Percentiles rank a stretch among this genome's conserved stretches.
Conservation (phyloP, 192 early-diverging fungal species). For the Thoreauomyces humboldtii region DNA sequence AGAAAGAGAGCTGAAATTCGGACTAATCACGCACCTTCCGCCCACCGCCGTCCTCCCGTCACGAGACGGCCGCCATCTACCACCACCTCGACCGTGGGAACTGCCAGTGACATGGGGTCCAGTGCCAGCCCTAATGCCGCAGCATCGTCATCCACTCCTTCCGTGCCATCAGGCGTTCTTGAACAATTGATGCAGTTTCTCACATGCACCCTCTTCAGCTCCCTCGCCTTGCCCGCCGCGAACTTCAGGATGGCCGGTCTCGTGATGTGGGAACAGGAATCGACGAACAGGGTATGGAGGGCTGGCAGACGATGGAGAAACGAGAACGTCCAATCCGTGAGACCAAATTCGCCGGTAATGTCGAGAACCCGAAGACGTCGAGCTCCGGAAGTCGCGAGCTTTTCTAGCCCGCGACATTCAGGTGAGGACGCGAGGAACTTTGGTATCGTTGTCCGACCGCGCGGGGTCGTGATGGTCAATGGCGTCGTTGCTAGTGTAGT, state of each 20-base stretch:
- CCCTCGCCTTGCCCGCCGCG: conserved; percentile 29
- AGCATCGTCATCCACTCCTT: too few relatives aligned
- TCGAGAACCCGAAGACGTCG: conserved; percentile 37
- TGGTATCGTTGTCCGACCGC: background rate
- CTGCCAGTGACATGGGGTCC: too few relatives aligned
- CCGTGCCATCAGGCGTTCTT: too few relatives aligned
- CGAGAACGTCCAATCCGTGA: conserved; percentile 36
- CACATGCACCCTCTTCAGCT: conserved; percentile 43
- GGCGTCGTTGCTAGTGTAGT: background rate
- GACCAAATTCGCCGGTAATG: conserved; percentile 39
- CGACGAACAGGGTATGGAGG: conserved; percentile 45
- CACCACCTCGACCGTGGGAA: too few relatives aligned
- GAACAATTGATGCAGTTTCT: conserved; percentile 33
- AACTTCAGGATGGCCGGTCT: conserved; percentile 31
- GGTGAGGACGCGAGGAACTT: conserved; percentile 36
- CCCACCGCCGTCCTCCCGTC: too few relatives aligned
- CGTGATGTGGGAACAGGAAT: conserved; percentile 35
- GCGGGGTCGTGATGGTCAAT: background rate
- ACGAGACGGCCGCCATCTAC: too few relatives aligned
- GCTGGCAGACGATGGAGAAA: conserved; percentile 23
- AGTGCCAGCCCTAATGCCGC: too few relatives aligned
- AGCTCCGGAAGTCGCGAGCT: conserved; percentile 5
- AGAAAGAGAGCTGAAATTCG: too few relatives aligned
- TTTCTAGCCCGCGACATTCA: conserved; percentile 33
- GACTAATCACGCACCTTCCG: too few relatives aligned